These are phyloP conservation scores for Triangularia setosa DNA, from an alignment of 2,329 filamentous ascomycete species.

Conservation along the genomic window DNA sequence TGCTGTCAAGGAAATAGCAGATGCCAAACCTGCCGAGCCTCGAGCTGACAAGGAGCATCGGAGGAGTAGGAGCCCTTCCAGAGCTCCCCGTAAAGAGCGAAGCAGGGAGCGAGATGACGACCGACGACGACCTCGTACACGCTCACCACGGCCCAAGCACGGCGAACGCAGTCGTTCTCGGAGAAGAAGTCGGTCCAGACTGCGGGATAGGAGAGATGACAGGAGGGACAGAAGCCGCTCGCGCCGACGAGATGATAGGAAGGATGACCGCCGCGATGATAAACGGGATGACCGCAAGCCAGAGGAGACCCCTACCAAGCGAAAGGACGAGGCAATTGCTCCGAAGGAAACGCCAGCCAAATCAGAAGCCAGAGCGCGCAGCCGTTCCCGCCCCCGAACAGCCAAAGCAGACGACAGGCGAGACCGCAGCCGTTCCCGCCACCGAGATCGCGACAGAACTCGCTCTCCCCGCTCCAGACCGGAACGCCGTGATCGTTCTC, in stretches of 20 bases:
- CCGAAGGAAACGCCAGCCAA: constrained; percentile 24
- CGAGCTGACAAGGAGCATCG: constrained; percentile 32
- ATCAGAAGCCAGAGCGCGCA: constrained; percentile 29
- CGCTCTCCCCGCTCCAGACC: constrained; percentile 29
- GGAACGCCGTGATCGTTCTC: constrained; percentile 30
- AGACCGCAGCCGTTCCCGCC: constrained; percentile 27
- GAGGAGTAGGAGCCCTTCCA: constrained; percentile 29
- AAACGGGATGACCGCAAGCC: constrained; percentile 2
- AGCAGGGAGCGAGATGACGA: constrained; percentile 32
- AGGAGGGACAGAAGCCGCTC: constrained; percentile 30
- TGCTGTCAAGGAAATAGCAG: constrained; percentile 34
- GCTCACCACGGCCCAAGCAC: constrained; percentile 22
- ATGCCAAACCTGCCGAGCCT: constrained; percentile 24
- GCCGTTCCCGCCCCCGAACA: constrained; percentile 25
- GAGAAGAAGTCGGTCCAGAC: constrained; percentile 27
- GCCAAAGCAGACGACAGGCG: constrained; percentile 28
- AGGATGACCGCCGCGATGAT: constrained; percentile 24
- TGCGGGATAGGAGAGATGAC: constrained; percentile 28
- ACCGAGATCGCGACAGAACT: constrained; percentile 26
- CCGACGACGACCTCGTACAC: constrained; percentile 25
- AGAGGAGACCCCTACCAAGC: constrained; percentile 8
- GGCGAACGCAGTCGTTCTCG: constrained; percentile 28
- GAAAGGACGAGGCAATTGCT: constrained; percentile 28
- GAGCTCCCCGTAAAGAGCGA: constrained; percentile 28
- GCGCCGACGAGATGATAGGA: constrained; percentile 22